These are phyloP conservation scores for Thelonectria blattea DNA, from an alignment of 2,329 filamentous ascomycete genomes.

Conservation along the genomic window DNA sequence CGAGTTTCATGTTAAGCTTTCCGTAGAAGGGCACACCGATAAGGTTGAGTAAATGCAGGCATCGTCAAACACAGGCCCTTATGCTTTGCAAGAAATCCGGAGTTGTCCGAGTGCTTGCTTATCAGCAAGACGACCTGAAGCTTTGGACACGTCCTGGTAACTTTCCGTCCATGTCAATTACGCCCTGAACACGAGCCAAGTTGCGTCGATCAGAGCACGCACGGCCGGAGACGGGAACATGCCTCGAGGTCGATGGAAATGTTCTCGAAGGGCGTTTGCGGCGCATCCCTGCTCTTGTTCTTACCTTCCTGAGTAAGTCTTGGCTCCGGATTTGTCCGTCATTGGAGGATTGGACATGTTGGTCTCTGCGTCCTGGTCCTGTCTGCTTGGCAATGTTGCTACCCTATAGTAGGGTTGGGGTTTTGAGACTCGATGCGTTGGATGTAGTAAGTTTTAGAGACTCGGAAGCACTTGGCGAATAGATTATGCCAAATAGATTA, in stretches of 20 bases:
- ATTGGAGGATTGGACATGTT: background rate
- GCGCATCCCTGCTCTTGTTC: conserved; percentile 5
- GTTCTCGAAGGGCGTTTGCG: background rate
- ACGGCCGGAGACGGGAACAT: background rate
- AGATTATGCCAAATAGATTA: no score
- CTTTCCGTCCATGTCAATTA: background rate
- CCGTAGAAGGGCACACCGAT: background rate
- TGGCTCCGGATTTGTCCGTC: conserved; percentile 13
- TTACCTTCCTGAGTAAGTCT: conserved; percentile 4
- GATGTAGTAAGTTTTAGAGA: no score
- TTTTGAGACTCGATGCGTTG: no score
- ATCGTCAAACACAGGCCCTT: no score
- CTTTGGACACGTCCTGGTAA: background rate
- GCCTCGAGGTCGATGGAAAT: background rate
- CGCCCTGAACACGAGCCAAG: background rate
- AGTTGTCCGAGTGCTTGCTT: background rate
- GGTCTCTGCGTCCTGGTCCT: background rate
- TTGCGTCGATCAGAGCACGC: background rate
- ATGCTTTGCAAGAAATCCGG: background rate
- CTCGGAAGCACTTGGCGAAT: no score
- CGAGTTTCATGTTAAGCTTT: background rate
- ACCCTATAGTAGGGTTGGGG: background rate
- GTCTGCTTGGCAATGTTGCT: background rate
- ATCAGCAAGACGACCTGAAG: background rate
- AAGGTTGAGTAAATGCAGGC: background rate